phyloP scores from a whole-genome alignment of 108 stramenopile genomes.

The Hondaea fermentalgiana region DNA sequence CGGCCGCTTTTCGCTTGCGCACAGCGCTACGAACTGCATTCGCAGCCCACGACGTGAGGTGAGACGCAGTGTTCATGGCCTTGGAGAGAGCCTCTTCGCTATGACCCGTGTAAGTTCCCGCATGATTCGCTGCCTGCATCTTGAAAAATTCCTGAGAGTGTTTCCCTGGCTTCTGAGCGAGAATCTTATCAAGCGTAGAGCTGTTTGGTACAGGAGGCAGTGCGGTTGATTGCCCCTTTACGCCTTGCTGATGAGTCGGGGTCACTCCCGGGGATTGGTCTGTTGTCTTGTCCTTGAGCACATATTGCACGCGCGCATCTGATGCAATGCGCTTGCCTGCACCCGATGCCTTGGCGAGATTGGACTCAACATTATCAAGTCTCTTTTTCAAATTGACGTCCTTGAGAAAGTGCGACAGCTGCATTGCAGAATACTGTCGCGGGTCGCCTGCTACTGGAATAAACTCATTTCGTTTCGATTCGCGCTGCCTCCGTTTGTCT shows the following conservation, averaged over 20 bases:
- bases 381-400: constrained; percentile 22
- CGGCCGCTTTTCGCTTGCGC: not conserved
- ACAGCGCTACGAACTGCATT: constrained; percentile 75
- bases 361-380: not conserved
- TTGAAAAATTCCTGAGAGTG: not conserved
- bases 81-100: constrained; percentile 56
- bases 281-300: constrained; percentile 24
- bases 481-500: constrained; percentile 56
- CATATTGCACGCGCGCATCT: constrained; percentile 37
- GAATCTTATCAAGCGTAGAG: not conserved
- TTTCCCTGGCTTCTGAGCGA: not conserved
- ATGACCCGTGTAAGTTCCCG: not conserved
- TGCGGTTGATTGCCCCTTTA: not conserved
- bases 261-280: not conserved
- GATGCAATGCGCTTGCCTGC: constrained; percentile 35
- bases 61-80: constrained; percentile 68
- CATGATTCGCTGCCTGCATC: not conserved
- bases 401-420: constrained; percentile 78
- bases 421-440: constrained; percentile 67
- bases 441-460: constrained; percentile 84
- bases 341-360: not conserved
- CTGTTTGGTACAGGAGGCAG: not conserved
- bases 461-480: constrained; percentile 72
- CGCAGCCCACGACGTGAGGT: constrained; percentile 81
- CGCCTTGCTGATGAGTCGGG: not conserved